Conservation (phyloP, 805 yeast species). For the Cyberlindnera maritima region DNA sequence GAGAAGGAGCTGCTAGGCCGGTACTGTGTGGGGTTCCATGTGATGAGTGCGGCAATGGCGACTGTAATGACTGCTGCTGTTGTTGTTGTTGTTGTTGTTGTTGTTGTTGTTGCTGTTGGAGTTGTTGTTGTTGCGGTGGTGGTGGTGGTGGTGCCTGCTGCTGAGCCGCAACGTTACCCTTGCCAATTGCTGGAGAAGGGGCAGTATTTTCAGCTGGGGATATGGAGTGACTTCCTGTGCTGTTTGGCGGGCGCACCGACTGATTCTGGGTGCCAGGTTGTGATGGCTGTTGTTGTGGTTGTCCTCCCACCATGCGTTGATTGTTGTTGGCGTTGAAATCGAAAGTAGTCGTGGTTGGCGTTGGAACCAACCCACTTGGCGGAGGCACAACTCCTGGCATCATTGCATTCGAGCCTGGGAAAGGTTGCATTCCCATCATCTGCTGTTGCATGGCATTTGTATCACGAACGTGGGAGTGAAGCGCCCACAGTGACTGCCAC, state of each 20-base stretch:
- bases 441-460: constrained; percentile 26
- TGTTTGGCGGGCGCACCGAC: neutral
- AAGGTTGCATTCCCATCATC: neutral
- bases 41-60: constrained; percentile 23
- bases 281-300: neutral
- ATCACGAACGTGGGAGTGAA: constrained; percentile 43
- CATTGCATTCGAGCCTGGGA: neutral
- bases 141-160: too few species aligned
- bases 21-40: constrained; percentile 17
- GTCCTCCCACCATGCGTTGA: neutral
- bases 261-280: neutral
- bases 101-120: constrained; percentile 3
- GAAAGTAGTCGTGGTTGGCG: neutral
- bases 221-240: constrained; percentile 4
- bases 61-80: constrained; percentile 18
- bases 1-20: constrained; percentile 18
- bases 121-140: neutral
- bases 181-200: constrained; percentile 3
- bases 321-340: neutral
- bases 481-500: constrained; percentile 52
- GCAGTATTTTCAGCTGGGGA: constrained; percentile 7
- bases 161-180: neutral
- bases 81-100: constrained; percentile 5
- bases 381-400: neutral
- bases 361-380: neutral